Percentiles rank a stretch among this genome's conserved stretches.
Evolutionary conservation across 345 rosid genomes (phyloP).

Genomic region (Brassica cretica): DNA sequence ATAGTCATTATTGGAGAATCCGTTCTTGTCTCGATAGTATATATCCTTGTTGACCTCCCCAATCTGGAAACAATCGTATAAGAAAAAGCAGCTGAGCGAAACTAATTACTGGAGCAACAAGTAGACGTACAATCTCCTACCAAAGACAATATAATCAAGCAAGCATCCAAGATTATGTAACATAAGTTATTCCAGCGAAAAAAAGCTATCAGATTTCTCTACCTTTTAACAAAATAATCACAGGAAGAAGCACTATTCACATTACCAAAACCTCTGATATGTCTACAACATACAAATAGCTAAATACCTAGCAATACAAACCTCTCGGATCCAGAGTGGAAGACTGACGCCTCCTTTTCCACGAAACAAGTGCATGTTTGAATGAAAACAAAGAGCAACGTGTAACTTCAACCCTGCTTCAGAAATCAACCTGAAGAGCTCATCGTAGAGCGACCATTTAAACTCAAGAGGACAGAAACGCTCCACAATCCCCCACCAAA

Average conservation of each 20-base stretch:
- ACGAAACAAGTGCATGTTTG: slow-evolving; percentile 47
- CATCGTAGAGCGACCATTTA: slow-evolving; percentile 65
- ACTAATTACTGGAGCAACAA: slow-evolving; percentile 6
- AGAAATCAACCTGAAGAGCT: slow-evolving; percentile 54
- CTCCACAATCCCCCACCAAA: slow-evolving; percentile 78
- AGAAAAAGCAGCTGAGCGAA: slow-evolving; percentile 8
- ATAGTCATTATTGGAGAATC: slow-evolving; percentile 61
- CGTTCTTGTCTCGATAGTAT: slow-evolving; percentile 57
- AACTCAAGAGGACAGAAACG: slow-evolving; percentile 59
- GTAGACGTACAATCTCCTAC: neutral
- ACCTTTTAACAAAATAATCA: too few relatives aligned
- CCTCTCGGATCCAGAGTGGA: slow-evolving; percentile 70
- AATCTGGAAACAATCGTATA: slow-evolving; percentile 45
- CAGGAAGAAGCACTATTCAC: neutral
- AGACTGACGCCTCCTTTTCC: slow-evolving; percentile 57
- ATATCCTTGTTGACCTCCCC: slow-evolving; percentile 59
- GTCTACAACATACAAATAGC: neutral
- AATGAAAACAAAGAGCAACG: slow-evolving; percentile 62
- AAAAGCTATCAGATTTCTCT: neutral
- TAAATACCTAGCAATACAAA: slow-evolving; percentile 38
- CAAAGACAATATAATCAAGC: slow-evolving; percentile 1
- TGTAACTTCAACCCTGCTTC: slow-evolving; percentile 62
- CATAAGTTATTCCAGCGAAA: too few relatives aligned
- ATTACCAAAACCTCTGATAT: slow-evolving; percentile 10
- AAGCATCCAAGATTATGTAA: slow-evolving; percentile 3